Base-by-base conservation (phyloP, 1,284 basidiomycete species). In the Apiotrichum sp. region DNA sequence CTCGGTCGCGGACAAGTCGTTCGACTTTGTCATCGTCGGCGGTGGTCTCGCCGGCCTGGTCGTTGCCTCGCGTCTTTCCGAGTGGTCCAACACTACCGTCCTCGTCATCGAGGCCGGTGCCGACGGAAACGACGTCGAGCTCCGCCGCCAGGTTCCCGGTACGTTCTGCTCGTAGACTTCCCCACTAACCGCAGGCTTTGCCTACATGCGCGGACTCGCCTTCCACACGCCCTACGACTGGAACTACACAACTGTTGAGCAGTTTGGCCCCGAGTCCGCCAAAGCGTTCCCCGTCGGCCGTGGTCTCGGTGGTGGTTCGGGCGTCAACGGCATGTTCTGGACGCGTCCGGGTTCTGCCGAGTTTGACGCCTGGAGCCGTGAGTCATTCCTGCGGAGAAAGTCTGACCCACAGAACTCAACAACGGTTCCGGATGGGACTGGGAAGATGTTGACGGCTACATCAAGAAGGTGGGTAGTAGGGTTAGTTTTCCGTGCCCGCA, bases 21-120 rank as follows among this genome's bases (percentile, higher is more conserved):
- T 73, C 51, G 75, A 77, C 55, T 77, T 75, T 54, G 63, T 77
- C 47, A 71, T 77, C 56, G 73, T 71, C 8, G 75, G 75, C 41
- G 87, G 87, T 39, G 87, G 87, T 47, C 80, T 85, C 4, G 86
- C 85, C 4, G 88, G 88, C 35, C 80, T 89, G 22, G 84, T 84
- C 8, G 71, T 90, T 33, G 88, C 87, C 2, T 76, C 81, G 14
- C 81, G 87, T 31, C 78, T 91, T 11, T 81, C 84, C 0, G 87
- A 86, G 59, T 83, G 87, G 76, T 70, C 79, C 0, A 82, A 82
- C 64, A 79, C 78, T 10, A 85, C 84, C 1, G 85, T 89, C 5
- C 80, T 86, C 38, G 84, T 87, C 42, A 78, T 88, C 54, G 86
- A 89, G 69, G 86, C 86, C 4, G 86, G 87, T 31, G 80, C 80